Conservation (phyloP, 805 yeast species). For the Lipomyces yamadae region DNA sequence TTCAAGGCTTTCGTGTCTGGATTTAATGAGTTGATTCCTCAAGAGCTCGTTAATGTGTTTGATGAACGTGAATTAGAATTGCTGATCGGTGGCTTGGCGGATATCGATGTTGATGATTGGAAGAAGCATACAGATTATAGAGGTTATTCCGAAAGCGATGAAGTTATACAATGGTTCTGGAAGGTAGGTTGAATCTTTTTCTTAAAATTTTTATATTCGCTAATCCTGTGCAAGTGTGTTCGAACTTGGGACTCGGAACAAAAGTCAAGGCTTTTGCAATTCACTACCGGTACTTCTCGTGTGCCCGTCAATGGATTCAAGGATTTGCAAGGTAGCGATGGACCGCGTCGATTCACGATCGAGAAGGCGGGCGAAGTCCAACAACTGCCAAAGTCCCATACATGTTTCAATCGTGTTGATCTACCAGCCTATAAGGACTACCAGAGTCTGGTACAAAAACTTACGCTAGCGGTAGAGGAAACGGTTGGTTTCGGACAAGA, state of each 20-base stretch:
- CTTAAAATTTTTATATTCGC: background rate
- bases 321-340: conserved; percentile 98
- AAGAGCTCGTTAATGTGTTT: conserved; percentile 92
- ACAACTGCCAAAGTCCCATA: conserved; percentile 94
- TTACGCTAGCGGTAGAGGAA: conserved; percentile 96
- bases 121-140: conserved; percentile 98
- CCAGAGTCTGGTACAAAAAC: conserved; percentile 83
- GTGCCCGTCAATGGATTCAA: conserved; percentile 99
- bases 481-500: conserved; percentile 99
- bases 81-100: conserved; percentile 97
- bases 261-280: conserved; percentile 91
- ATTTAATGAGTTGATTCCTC: conserved; percentile 95
- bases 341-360: conserved; percentile 98
- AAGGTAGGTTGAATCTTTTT: conserved; percentile 44
- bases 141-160: conserved; percentile 95
- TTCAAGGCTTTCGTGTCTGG: conserved; percentile 97
- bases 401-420: conserved; percentile 98
- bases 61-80: conserved; percentile 97
- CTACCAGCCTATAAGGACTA: conserved; percentile 89
- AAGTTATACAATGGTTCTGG: conserved; percentile 99
- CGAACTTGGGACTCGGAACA: conserved; percentile 96
- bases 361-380: conserved; percentile 95
- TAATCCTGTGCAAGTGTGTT: conserved; percentile 55
- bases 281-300: conserved; percentile 98
- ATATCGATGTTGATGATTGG: conserved; percentile 98